Conservation (phyloP, 2,329 filamentous ascomycete genomes). For the Microdochium trichocladiopsis region DNA sequence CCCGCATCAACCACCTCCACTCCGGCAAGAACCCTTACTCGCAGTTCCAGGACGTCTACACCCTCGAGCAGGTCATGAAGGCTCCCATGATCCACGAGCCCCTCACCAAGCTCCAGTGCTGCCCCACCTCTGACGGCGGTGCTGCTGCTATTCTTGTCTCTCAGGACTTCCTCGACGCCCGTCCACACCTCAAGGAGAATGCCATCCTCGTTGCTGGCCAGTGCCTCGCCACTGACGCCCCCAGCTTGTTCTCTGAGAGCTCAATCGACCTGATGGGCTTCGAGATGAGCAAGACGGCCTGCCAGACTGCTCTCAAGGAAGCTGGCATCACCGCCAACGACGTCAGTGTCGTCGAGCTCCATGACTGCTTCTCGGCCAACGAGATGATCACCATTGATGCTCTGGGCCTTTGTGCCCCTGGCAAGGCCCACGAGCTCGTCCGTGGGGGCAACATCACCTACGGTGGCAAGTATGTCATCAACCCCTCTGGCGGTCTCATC, state of each 20-base stretch:
- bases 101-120: slow-evolving; percentile 97
- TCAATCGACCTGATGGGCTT: slow-evolving; percentile 87
- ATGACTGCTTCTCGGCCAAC: slow-evolving; percentile 96
- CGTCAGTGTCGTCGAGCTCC: slow-evolving; percentile 80
- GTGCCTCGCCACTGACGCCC: slow-evolving; percentile 76
- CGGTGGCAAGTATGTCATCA: slow-evolving; percentile 75
- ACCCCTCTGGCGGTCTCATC: slow-evolving; percentile 90
- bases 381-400: slow-evolving; percentile 89
- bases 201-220: slow-evolving; percentile 90
- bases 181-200: slow-evolving; percentile 73
- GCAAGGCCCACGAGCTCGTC: slow-evolving; percentile 89
- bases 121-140: slow-evolving; percentile 88
- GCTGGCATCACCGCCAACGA: slow-evolving; percentile 63
- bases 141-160: slow-evolving; percentile 87
- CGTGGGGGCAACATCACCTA: slow-evolving; percentile 86
- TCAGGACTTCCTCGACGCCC: slow-evolving; percentile 77
- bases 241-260: slow-evolving; percentile 69
- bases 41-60: slow-evolving; percentile 94
- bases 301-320: slow-evolving; percentile 62
- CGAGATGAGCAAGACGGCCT: slow-evolving; percentile 73
- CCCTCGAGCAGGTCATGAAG: slow-evolving; percentile 71
- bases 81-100: slow-evolving; percentile 75
- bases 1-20: slow-evolving; percentile 86
- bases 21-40: slow-evolving; percentile 91
- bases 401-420: slow-evolving; percentile 67